Evolutionary conservation across 306 rosid species (phyloP).

Genomic region (Oemleria cerasiformis): DNA sequence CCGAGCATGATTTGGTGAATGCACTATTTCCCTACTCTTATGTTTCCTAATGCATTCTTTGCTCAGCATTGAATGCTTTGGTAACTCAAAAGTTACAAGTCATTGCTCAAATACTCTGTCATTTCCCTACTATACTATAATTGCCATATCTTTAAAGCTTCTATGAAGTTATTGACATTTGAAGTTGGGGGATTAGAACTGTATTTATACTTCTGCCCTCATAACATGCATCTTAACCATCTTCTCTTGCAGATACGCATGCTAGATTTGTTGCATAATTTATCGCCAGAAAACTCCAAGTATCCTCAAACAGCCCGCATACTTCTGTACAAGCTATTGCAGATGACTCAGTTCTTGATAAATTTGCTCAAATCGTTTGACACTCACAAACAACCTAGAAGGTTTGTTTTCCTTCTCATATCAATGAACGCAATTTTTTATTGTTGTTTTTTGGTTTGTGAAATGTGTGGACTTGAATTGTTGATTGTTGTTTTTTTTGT

Average conservation of each 20-base stretch:
- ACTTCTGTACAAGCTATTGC: conserved; percentile 88
- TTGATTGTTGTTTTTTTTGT: too few relatives aligned
- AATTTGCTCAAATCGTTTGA: conserved; percentile 74
- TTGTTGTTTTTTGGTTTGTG: too few relatives aligned
- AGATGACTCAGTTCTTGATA: conserved; percentile 82
- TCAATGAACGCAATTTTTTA: neutral
- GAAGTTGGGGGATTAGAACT: neutral
- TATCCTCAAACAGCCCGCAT: conserved; percentile 88
- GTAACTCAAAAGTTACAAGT: too few relatives aligned
- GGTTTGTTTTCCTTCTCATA: conserved; percentile 41
- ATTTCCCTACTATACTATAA: too few relatives aligned
- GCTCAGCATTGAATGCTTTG: too few relatives aligned
- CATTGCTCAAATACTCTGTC: too few relatives aligned
- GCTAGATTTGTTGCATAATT: conserved; percentile 77
- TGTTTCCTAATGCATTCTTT: neutral
- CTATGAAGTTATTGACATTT: neutral
- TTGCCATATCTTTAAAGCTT: neutral
- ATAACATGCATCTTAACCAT: conserved; percentile 29
- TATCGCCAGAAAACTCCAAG: conserved; percentile 72
- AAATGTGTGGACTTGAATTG: too few relatives aligned
- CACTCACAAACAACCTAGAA: conserved; percentile 77
- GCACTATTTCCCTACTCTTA: conserved; percentile 15
- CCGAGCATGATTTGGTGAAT: conserved; percentile 73
- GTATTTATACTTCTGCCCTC: neutral
- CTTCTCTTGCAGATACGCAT: conserved; percentile 65